Percentiles rank a stretch among this genome's conserved stretches.
These are phyloP conservation scores for Fraxinus xanthoxyloides DNA, from an alignment of 305 asterid genomes.

Conservation along the genomic window DNA sequence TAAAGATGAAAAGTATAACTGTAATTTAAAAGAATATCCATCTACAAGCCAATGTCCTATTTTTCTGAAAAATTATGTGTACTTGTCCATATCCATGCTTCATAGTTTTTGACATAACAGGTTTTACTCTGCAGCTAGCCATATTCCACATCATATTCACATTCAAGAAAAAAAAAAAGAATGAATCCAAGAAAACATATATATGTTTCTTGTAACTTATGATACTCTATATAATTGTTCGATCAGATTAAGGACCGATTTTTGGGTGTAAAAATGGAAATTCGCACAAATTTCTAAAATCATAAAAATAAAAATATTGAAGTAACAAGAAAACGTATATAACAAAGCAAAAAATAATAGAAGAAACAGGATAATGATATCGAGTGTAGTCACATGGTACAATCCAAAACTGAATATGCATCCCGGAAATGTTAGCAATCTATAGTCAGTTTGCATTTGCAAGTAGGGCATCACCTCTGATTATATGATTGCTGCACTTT, in stretches of 20 bases:
- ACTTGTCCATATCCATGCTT: not conserved
- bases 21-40: not conserved
- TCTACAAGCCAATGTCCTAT: not conserved
- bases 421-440: not conserved
- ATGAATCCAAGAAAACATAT: not conserved
- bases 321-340: not conserved
- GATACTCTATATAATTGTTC: not conserved
- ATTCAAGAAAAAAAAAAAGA: not conserved
- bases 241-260: not conserved
- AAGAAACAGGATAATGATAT: not conserved
- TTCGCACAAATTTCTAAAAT: not conserved
- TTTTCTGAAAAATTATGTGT: not conserved
- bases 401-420: not conserved
- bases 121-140: not conserved
- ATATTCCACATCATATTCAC: not conserved
- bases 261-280: not conserved
- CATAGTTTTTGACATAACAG: not conserved
- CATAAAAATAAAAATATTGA: not conserved
- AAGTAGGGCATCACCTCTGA: slow-evolving; percentile 54
- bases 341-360: not conserved
- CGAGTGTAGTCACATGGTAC: not conserved
- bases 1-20: not conserved
- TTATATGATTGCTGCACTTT: slow-evolving; percentile 48
- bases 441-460: slow-evolving; percentile 5
- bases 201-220: not conserved